phyloP scores from a whole-genome alignment of 805 yeast species.

The Kodamaea sagamina region DNA sequence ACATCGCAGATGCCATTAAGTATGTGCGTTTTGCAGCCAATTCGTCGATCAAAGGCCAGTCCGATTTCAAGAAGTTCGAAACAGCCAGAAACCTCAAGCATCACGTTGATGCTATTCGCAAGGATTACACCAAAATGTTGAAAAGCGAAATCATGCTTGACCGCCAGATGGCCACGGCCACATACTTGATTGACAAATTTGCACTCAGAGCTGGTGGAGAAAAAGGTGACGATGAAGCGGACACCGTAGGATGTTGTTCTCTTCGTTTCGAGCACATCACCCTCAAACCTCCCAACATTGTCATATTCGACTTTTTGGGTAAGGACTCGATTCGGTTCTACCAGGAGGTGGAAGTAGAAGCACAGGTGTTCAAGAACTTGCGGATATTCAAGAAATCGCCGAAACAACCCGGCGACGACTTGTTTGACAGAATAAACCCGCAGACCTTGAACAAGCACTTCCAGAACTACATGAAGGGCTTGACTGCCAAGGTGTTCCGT shows the following conservation, averaged over 20 bases:
- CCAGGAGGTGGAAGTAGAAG: constrained; percentile 89
- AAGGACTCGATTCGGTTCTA: constrained; percentile 90
- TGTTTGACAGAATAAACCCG: constrained; percentile 90
- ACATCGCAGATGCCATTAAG: constrained; percentile 77
- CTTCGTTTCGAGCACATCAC: constrained; percentile 87
- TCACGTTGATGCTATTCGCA: constrained; percentile 71
- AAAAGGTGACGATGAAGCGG: constrained; percentile 96
- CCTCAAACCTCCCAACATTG: constrained; percentile 80
- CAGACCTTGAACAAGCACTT: constrained; percentile 78
- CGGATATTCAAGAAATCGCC: constrained; percentile 86
- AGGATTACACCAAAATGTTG: constrained; percentile 68
- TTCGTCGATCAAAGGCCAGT: constrained; percentile 86
- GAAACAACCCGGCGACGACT: constrained; percentile 86
- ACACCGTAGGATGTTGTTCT: constrained; percentile 97
- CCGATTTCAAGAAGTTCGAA: constrained; percentile 89
- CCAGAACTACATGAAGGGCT: constrained; percentile 87
- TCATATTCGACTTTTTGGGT: constrained; percentile 90
- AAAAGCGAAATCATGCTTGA: constrained; percentile 78
- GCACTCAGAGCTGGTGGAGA: constrained; percentile 99
- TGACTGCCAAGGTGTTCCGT: constrained; percentile 96
- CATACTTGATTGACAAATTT: constrained; percentile 86
- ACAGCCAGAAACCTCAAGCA: constrained; percentile 83
- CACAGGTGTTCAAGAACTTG: constrained; percentile 88
- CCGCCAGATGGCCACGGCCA: constrained; percentile 91
- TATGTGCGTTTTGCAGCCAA: constrained; percentile 91